Evolutionary conservation across 768 basidiomycete species (phyloP).

Genomic region (Lactarius hatsudake): DNA sequence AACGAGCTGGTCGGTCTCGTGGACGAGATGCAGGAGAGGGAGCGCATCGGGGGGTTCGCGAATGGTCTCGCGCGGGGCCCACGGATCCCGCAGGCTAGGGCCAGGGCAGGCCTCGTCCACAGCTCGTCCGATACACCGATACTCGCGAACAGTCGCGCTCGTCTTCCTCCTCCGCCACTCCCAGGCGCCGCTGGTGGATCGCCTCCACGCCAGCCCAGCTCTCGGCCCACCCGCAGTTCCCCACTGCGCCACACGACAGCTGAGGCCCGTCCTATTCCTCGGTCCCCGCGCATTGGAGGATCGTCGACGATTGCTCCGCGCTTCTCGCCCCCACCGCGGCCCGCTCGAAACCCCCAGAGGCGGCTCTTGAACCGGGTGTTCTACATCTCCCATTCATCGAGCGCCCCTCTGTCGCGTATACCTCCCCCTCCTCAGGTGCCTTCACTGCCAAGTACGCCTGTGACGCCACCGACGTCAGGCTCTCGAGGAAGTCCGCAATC

Average conservation of each 20-base stretch:
- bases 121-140: conserved; percentile 9
- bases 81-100: not conserved
- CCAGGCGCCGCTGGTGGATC: not conserved
- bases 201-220: not conserved
- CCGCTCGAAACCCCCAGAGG: not conserved
- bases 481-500: not conserved
- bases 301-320: not conserved
- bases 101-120: not conserved
- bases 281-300: not conserved
- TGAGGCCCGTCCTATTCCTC: not conserved
- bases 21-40: conserved; percentile 12
- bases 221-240: not conserved
- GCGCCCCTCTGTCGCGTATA: not conserved
- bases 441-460: not conserved
- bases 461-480: not conserved
- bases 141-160: conserved; percentile 13
- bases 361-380: not conserved
- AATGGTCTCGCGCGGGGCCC: not conserved
- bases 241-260: not conserved
- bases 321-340: conserved; percentile 7
- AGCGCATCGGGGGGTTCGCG: not conserved
- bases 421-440: not conserved
- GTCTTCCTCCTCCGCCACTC: conserved; percentile 4
- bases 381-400: not conserved
- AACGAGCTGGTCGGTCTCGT: conserved; percentile 20